Conservation (phyloP, 345 rosid species). For the Heritiera fomes region DNA sequence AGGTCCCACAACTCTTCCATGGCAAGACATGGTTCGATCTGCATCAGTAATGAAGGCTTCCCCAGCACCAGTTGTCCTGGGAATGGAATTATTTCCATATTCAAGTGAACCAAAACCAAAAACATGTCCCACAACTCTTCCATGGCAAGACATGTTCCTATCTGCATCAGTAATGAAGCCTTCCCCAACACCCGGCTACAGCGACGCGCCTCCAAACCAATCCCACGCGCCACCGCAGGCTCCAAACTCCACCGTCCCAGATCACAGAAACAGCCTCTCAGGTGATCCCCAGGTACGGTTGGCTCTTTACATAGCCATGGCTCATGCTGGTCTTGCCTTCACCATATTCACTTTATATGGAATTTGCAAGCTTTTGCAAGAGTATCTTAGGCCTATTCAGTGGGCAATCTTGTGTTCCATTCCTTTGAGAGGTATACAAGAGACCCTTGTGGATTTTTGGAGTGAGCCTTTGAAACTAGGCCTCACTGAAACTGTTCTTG, state of each 20-base stretch:
- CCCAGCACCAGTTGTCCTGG: constrained; percentile 32
- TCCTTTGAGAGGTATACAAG: constrained; percentile 84
- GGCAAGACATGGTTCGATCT: constrained; percentile 97
- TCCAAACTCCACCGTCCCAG: constrained; percentile 29
- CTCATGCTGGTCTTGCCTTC: constrained; percentile 90
- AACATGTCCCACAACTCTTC: constrained; percentile 28
- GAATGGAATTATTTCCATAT: constrained; percentile 83
- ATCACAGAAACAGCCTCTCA: constrained; percentile 36
- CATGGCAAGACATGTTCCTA: constrained; percentile 76
- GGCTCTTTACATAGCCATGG: constrained; percentile 96
- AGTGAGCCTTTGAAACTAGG: constrained; percentile 73
- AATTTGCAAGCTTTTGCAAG: constrained; percentile 73
- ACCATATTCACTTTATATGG: constrained; percentile 63
- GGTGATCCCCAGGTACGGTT: constrained; percentile 81
- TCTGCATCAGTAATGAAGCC: constrained; percentile 78
- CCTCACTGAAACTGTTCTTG: constrained; percentile 87
- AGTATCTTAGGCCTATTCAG: constrained; percentile 83
- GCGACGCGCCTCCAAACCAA: constrained; percentile 31
- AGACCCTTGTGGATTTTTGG: constrained; percentile 88
- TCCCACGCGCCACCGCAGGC: constrained; percentile 25
- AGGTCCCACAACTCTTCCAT: constrained; percentile 52
- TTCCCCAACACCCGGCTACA: constrained; percentile 36
- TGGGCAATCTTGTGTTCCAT: constrained; percentile 97
- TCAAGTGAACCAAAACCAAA: constrained; percentile 48
- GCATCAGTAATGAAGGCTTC: constrained; percentile 72